Conservation (phyloP, 495 filamentous ascomycete genomes). For the Choiromyces venosus region DNA sequence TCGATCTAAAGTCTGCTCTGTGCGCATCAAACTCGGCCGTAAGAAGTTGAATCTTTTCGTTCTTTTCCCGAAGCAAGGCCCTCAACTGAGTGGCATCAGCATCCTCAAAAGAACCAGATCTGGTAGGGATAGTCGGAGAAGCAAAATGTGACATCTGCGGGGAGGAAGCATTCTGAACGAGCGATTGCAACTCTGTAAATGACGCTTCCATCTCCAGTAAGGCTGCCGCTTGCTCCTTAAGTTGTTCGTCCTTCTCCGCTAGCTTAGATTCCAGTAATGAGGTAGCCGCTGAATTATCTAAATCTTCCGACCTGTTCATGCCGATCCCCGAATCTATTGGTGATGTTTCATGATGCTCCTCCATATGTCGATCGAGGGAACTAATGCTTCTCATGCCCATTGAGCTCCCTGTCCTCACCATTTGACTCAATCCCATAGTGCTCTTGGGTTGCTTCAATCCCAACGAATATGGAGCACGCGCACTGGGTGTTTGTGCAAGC, state of each 20-base stretch:
- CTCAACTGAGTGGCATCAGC: slow-evolving; percentile 73
- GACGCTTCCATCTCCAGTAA: slow-evolving; percentile 80
- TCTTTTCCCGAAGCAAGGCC: slow-evolving; percentile 80
- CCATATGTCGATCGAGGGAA: slow-evolving; percentile 32
- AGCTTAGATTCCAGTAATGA: slow-evolving; percentile 62
- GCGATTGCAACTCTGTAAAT: slow-evolving; percentile 64
- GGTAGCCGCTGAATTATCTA: slow-evolving; percentile 58
- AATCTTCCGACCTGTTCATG: slow-evolving; percentile 51
- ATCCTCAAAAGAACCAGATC: slow-evolving; percentile 55
- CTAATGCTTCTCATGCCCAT: slow-evolving; percentile 36
- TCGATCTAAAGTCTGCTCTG: slow-evolving; percentile 91
- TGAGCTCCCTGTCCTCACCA: slow-evolving; percentile 36
- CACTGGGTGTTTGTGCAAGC: slow-evolving; percentile 32
- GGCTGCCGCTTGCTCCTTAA: slow-evolving; percentile 76
- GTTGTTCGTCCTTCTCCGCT: slow-evolving; percentile 75
- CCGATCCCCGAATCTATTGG: slow-evolving; percentile 50
- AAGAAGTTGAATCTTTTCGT: slow-evolving; percentile 87
- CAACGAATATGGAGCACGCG: slow-evolving; percentile 27
- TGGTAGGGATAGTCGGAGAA: not conserved
- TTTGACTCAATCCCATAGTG: slow-evolving; percentile 16
- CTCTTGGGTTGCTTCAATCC: slow-evolving; percentile 34
- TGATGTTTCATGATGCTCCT: slow-evolving; percentile 49
- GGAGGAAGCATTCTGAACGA: slow-evolving; percentile 53
- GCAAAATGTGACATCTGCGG: slow-evolving; percentile 35
- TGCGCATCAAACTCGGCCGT: slow-evolving; percentile 94